A percentile compares a stretch with the other conserved stretches of the same genome.
Evolutionary conservation across 2,329 filamentous ascomycete genomes (phyloP).

Genomic region (Knufia fluminis): DNA sequence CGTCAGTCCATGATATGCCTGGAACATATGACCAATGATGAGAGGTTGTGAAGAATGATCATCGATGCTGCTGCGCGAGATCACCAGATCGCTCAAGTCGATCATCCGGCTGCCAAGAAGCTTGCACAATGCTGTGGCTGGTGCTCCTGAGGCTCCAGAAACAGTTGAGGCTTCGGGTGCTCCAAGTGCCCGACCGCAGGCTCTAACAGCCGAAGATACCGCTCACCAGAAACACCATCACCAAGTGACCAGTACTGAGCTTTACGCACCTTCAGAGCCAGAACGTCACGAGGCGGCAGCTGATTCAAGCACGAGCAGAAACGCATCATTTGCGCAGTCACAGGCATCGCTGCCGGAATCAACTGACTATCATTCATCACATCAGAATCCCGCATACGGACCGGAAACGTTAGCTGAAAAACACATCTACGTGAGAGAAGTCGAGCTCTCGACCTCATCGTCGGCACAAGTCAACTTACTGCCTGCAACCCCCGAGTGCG

Average conservation of each 20-base stretch:
- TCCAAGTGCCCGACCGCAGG: no score
- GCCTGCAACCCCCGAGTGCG: not conserved
- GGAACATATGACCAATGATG: no score
- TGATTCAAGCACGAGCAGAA: not conserved
- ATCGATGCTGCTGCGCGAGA: slow-evolving; percentile 1
- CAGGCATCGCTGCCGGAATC: not conserved
- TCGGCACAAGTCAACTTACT: not conserved
- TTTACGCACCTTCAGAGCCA: not conserved
- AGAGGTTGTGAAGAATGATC: not conserved
- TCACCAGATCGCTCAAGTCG: not conserved
- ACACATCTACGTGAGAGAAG: not conserved
- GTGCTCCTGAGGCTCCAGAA: not conserved
- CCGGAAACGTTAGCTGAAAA: not conserved
- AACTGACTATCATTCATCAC: not conserved
- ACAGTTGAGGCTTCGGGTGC: not conserved
- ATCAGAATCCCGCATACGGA: not conserved
- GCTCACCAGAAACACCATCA: not conserved
- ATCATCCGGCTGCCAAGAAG: not conserved
- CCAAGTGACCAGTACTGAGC: not conserved
- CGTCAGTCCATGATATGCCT: no score
- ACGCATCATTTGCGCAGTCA: not conserved
- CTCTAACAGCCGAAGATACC: not conserved
- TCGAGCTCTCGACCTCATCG: not conserved
- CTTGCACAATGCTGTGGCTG: not conserved
- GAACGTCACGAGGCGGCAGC: not conserved